These are phyloP conservation scores for Cajanus cajan DNA, from an alignment of 306 rosid species.

Conservation along the genomic window DNA sequence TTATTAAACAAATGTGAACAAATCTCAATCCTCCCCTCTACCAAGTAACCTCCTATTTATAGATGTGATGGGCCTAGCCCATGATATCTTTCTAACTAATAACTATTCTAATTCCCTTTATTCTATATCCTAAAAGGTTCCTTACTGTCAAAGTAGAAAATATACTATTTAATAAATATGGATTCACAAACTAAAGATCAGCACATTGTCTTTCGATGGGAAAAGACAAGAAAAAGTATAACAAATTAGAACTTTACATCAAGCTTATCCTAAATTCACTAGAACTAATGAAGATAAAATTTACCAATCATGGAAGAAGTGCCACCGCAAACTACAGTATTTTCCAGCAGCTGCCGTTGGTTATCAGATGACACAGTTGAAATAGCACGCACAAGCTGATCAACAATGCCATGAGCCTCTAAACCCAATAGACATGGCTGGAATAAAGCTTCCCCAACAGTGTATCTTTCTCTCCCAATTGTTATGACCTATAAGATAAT, in stretches of 20 bases:
- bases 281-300: not conserved
- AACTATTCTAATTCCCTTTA: too few relatives aligned
- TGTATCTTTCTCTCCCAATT: constrained; percentile 78
- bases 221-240: not conserved
- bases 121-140: too few relatives aligned
- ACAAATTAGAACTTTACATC: constrained; percentile 20
- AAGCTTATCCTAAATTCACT: constrained; percentile 4
- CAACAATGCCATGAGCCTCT: constrained; percentile 93
- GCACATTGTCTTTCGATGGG: not conserved
- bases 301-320: constrained; percentile 83
- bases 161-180: not conserved
- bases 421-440: constrained; percentile 79
- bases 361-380: constrained; percentile 89
- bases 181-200: not conserved
- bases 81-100: too few relatives aligned
- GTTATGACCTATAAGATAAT: constrained; percentile 64
- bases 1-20: too few relatives aligned
- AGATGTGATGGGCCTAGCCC: too few relatives aligned
- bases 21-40: too few relatives aligned
- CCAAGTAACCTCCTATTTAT: too few relatives aligned
- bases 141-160: not conserved
- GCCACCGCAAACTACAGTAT: constrained; percentile 91
- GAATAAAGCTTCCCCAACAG: constrained; percentile 90
- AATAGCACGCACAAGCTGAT: constrained; percentile 90
- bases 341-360: constrained; percentile 89